Evolutionary conservation across 2,329 filamentous ascomycete genomes (phyloP), one percentile per base, ranked within the genome.

Genomic region (Orbilia oligospora): DNA sequence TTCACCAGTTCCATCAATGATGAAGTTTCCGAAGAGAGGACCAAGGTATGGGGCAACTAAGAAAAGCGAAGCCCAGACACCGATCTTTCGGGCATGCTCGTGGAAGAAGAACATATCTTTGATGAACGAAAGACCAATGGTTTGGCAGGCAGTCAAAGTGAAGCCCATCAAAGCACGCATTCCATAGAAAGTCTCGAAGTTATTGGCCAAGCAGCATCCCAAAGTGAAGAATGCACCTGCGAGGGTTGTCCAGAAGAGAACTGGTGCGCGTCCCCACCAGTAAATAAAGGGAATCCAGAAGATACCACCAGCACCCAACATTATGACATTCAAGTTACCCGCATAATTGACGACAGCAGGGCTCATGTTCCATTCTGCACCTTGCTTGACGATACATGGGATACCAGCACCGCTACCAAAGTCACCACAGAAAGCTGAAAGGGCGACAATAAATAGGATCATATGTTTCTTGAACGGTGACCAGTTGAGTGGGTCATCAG

Each of bases 61-160:
- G 44, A 66, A 49, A 67, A 81, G 33, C 16, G 80, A 24, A 80
- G 85, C 86, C 86, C 86, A 87, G 44, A 87, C 83, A 63, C 86
- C 86, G 76, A 87, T 87, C 81, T 87, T 87, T 22, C 86, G 83
- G 0, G 87, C 86, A 41, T 87, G 84, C 78, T 89, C 86, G 80
- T 90, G 88, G 83, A 89, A 88, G 84, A 88, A 90, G 84, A 89
- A 90, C 72, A 89, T 85, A 82, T 90, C 88, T 68, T 88, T 87
- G 81, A 89, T 87, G 81, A 87, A 87, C 80, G 87, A 87, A 65
- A 89, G 83, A 9, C 86, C 87, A 16, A 85, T 84, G 3, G 84
- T 85, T 73, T 87, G 86, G 6, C 83, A 82, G 6, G 86, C 70
- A 16, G 75, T 81, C 27, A 81, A 71, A 49, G 69, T 68, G 51